Base-by-base conservation (phyloP, 257 asterid species). In the Ocimum tenuiflorum region DNA sequence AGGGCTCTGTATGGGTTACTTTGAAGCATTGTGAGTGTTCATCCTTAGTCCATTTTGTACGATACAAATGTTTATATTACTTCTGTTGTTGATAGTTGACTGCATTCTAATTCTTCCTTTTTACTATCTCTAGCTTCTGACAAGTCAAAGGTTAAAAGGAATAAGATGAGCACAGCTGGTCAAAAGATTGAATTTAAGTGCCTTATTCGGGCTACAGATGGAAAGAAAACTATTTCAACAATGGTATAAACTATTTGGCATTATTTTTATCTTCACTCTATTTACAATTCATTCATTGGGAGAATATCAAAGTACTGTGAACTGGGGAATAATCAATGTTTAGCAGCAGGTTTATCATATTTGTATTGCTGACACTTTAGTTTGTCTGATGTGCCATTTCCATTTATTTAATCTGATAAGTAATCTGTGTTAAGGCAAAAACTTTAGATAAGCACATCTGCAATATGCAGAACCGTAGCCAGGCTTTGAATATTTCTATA, bases 1-100 rank as follows among this genome's bases (percentile, higher is more conserved):
- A 81, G 81, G 96, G 96, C 13, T 89, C 96, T 57, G 92, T 86
- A 23, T 89, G 96, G 96, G 96, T 89, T 73, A 83, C 96, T 12
- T 63, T 89, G 53, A 89, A 89, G 63, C 88, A 85, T 71, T 86
- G 96, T 89, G 70, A 78, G 87, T 72, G 31, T 59, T 70, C 31
- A 14, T 57, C 70, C 49, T 20, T 72, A 2, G 13, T n/a, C 27
- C 51, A 12, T 13, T 46, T 50, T 50, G 17, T 8, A 3, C 6
- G 53, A 12, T 39, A 5, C 9, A 18, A 4, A 29, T 9, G 35
- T 19, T 69, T 29, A 60, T 72, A 47, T 9, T 43, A 18, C 24
- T 47, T 43, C 29, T 53, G 60, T 41, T 27, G 52, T 64, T 53
- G 17, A 64, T 36, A 47, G 6, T 62, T 71, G 19, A 56, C 33